Evolutionary conservation across 2,329 filamentous ascomycete genomes (phyloP), one percentile per base, ranked within the genome.

Genomic region (Talaromyces amestolkiae): DNA sequence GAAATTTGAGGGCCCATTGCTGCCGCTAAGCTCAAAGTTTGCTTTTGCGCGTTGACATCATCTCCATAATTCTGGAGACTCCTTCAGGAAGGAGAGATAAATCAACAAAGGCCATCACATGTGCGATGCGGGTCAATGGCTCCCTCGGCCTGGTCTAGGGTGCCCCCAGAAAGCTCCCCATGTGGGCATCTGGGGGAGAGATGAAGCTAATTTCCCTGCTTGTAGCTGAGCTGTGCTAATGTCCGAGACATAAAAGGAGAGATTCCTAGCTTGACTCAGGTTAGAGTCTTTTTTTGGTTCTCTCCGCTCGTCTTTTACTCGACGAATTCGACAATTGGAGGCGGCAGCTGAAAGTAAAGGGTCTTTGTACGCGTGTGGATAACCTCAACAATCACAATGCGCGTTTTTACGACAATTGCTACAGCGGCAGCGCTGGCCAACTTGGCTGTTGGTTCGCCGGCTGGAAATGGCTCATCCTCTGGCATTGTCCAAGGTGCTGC

Each of bases 391-490:
- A 63, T 37, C 53, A 63, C 45, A 66, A 66, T 66, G 64, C 64
- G 64, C 47, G 37, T 65, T 51, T 66, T 66, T 49, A 51, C 64
- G 56, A 63, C 53, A 49, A 56, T 66, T 37, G 64, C 61, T 33
- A 58, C 64, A 13, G 47, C 51, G 35, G 54, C 60, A 3, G 59
- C 62, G 53, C 43, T 66, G 60, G 64, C 60, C 59, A 66, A 63
- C 37, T 61, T 66, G 53, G 64, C 54, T 41, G 64, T 62, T 51
- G 64, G 59, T 11, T 66, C 64, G 3, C 64, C 64, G 17, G 64
- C 63, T 54, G 37, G 54, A 43, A 56, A 41, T 35, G 53, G 41
- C 33, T 61, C 58, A 37, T 65, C 63, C 3, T 41, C 45, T 56
- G 39, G 61, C 27, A 31, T 58, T 63, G 51, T 63, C 15, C 61